phyloP scores from a whole-genome alignment of 352 stramenopile genomes.

The Globisporangium nunn region DNA sequence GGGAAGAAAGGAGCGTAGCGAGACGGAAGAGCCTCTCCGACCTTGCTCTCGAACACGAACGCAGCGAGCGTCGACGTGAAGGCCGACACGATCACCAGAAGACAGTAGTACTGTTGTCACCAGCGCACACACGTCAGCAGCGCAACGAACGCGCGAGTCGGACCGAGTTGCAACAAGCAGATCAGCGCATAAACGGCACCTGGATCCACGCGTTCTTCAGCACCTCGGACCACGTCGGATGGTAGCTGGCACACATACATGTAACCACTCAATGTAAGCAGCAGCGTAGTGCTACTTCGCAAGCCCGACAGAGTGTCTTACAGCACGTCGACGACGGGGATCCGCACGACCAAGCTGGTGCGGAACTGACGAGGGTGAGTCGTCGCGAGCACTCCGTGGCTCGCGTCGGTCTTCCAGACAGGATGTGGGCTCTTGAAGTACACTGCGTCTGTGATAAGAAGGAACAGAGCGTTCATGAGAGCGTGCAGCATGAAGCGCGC shows the following conservation, averaged over 20 bases:
- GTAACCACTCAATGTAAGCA: not conserved
- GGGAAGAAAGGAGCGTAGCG: no score
- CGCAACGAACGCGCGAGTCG: no score
- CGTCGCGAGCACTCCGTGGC: constrained; percentile 3
- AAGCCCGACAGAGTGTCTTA: constrained; percentile 1
- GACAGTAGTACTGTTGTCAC: constrained; percentile 40
- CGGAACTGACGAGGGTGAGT: constrained; percentile 20
- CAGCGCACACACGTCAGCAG: no score
- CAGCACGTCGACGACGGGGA: constrained; percentile 27
- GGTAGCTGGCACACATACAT: constrained; percentile 31
- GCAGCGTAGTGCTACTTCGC: no score
- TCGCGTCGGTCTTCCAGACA: constrained; percentile 31
- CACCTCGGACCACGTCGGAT: constrained; percentile 46
- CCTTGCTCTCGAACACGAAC: constrained; percentile 39
- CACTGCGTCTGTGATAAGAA: constrained; percentile 25
- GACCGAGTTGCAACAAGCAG: no score
- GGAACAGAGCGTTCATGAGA: no score
- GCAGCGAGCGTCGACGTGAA: constrained; percentile 21
- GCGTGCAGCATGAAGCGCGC: no score
- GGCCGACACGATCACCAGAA: constrained; percentile 28
- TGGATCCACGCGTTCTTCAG: constrained; percentile 67
- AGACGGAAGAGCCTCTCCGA: no score
- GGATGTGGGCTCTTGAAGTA: constrained; percentile 30
- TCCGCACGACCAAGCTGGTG: constrained; percentile 33
- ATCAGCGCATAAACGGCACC: no score